Base-by-base conservation (phyloP, 1,139 yeast species). In the Pichia sp. region DNA sequence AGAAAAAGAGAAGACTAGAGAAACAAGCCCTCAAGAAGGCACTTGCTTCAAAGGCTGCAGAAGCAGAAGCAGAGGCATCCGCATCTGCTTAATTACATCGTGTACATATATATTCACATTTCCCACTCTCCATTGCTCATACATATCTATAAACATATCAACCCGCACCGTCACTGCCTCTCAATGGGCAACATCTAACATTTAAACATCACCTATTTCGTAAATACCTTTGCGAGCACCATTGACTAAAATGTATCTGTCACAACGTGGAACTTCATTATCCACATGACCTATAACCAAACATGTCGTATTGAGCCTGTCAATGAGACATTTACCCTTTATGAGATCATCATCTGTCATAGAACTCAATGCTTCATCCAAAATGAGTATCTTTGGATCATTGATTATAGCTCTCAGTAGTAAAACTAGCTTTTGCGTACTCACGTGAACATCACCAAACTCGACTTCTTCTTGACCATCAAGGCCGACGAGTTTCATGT, bases 311-410 rank as follows among this genome's bases (percentile, higher is more conserved):
- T 48, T 41, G 66, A 81, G 74, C 17, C 67, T 58, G 29, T 74
- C 69, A 13, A 87, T 63, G n/a, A 80, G 53, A 13, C 65, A 63
- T 51, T 84, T 87, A 46, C 96, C 87, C 42, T 66, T 66, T 18
- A 66, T 63, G 57, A 87, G 70, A 27, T 78, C 66, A 22, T 62
- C 71, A 40, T 76, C 80, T 34, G 82, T 86, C 93, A 88, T 85
- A 22, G 91, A 93, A 13, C 95, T 83, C 45, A 91, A 77, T 0
- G 97, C 95, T 61, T 91, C 98, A 55, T 91, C 98, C 3, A 91
- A 64, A 37, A 91, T 81, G 33, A 91, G 63, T 3, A 91, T 61
- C 33, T 73, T 72, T 0, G 98, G 98, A 43, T 73, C 64, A 56
- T 83, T 85, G 34, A 84, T 67, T 13, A 87, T 53, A 2, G 95